phyloP scores from a whole-genome alignment of 495 filamentous ascomycete genomes.

The Penicillium salamii region DNA sequence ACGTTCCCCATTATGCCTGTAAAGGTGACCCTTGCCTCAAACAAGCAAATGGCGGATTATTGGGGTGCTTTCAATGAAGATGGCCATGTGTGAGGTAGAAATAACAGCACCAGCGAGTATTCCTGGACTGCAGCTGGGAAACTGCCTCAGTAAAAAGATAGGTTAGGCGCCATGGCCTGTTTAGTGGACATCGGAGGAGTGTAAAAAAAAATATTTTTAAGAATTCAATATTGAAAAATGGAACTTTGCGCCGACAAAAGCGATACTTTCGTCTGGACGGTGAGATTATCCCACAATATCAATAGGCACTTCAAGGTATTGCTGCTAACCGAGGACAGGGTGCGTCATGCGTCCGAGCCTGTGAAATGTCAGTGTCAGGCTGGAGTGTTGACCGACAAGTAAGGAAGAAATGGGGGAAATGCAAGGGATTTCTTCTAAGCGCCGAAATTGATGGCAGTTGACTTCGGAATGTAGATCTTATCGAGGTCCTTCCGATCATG shows the following conservation, averaged over 20 bases:
- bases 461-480: conserved; percentile 26
- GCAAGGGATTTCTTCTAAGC: conserved; percentile 24
- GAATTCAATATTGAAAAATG: background rate
- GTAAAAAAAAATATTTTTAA: background rate
- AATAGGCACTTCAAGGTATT: background rate
- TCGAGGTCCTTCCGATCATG: background rate
- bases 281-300: conserved; percentile 8
- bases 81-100: background rate
- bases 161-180: background rate
- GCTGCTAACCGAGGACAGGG: conserved; percentile 5
- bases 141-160: background rate
- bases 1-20: conserved; percentile 30
- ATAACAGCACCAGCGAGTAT: background rate
- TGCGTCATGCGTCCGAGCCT: conserved; percentile 14
- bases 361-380: conserved; percentile 16
- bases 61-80: background rate
- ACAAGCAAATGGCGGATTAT: background rate
- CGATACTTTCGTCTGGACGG: conserved; percentile 7
- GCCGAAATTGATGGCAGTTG: conserved; percentile 21
- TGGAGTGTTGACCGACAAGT: conserved; percentile 15
- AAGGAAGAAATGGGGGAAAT: conserved; percentile 20
- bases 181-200: background rate
- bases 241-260: background rate
- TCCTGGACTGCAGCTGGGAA: background rate
- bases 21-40: conserved; percentile 2